Conservation (phyloP, 768 basidiomycete genomes). For the Collybia mongolica region DNA sequence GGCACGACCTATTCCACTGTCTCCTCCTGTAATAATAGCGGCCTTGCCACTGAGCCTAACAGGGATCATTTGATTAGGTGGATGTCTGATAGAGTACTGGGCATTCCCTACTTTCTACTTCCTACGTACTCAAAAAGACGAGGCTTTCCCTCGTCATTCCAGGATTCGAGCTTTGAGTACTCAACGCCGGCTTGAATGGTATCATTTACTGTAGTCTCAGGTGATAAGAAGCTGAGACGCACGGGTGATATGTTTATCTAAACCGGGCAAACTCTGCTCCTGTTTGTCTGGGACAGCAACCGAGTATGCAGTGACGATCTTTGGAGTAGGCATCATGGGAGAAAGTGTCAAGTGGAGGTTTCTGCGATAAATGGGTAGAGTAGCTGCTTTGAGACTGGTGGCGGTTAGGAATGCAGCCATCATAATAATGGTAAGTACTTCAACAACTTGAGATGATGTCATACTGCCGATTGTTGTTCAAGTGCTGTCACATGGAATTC, state of each 20-base stretch:
- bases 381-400: too few relatives aligned
- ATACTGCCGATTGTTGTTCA: too few relatives aligned
- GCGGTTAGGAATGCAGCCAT: too few relatives aligned
- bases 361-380: too few relatives aligned
- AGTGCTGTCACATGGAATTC: too few relatives aligned
- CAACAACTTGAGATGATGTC: too few relatives aligned
- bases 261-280: conserved; percentile 46
- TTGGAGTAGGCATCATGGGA: too few relatives aligned
- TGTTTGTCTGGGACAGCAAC: conserved; percentile 37
- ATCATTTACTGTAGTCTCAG: background rate
- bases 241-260: conserved; percentile 47
- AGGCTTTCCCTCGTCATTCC: conserved; percentile 53
- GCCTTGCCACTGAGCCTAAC: conserved; percentile 32
- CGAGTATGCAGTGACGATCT: conserved; percentile 33
- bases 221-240: conserved; percentile 4
- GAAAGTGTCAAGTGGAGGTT: too few relatives aligned
- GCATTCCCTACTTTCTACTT: conserved; percentile 35
- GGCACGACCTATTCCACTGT: conserved; percentile 51
- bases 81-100: background rate
- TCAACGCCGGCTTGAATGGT: conserved; percentile 30
- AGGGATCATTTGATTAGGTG: background rate
- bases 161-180: conserved; percentile 39
- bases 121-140: conserved; percentile 51
- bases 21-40: conserved; percentile 35
- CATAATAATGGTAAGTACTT: too few relatives aligned